Conservation (phyloP, 331 rosid genomes). For the Saraca asoca region DNA sequence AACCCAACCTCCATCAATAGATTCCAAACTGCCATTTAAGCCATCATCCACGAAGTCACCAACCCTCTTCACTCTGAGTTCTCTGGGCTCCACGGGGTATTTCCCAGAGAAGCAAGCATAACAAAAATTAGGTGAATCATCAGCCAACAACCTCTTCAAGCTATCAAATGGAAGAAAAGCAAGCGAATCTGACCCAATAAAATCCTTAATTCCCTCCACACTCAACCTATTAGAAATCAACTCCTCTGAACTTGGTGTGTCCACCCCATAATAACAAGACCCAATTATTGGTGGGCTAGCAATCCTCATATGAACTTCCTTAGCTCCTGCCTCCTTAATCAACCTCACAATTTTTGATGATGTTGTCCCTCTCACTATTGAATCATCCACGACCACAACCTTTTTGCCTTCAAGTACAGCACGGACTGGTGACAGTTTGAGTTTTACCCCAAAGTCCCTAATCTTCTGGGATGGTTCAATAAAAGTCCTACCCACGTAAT, state of each 20-base stretch:
- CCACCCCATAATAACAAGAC: slow-evolving; percentile 92
- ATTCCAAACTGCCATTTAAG: slow-evolving; percentile 72
- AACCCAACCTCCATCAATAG: slow-evolving; percentile 85
- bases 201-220: slow-evolving; percentile 68
- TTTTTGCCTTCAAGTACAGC: slow-evolving; percentile 85
- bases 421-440: slow-evolving; percentile 66
- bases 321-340: slow-evolving; percentile 86
- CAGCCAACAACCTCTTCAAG: slow-evolving; percentile 50
- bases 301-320: slow-evolving; percentile 92
- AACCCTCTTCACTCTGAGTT: slow-evolving; percentile 54
- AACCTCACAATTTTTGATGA: slow-evolving; percentile 86
- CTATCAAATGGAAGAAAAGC: slow-evolving; percentile 73
- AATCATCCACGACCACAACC: slow-evolving; percentile 96
- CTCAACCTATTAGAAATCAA: slow-evolving; percentile 81
- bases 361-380: slow-evolving; percentile 91
- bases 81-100: slow-evolving; percentile 76
- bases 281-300: slow-evolving; percentile 85
- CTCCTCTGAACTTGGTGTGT: slow-evolving; percentile 84
- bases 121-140: slow-evolving; percentile 60
- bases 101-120: slow-evolving; percentile 85
- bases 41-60: slow-evolving; percentile 94
- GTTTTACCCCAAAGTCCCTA: slow-evolving; percentile 83
- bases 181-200: slow-evolving; percentile 82
- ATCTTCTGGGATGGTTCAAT: slow-evolving; percentile 92
- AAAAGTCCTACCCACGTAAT: slow-evolving; percentile 92